These are phyloP conservation scores for Salvia rosmarinus DNA, from an alignment of 257 asterid species.

Conservation along the genomic window DNA sequence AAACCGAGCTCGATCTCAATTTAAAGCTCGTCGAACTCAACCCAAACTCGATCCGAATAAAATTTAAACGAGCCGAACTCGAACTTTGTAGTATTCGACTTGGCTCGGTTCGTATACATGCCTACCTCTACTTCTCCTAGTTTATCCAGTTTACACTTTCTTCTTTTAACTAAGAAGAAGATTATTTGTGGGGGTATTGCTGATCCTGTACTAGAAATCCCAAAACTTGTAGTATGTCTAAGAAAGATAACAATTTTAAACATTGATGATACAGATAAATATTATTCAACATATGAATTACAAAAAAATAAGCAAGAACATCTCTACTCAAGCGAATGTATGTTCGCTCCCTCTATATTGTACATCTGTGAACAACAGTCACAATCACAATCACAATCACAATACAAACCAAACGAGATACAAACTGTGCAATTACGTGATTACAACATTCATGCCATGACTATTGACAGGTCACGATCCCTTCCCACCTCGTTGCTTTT, in stretches of 20 bases:
- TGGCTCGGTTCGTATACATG: too few relatives aligned
- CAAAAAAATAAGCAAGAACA: slow-evolving; percentile 29
- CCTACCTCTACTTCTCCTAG: too few relatives aligned
- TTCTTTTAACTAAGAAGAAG: too few relatives aligned
- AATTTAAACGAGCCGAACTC: too few relatives aligned
- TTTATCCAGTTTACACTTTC: too few relatives aligned
- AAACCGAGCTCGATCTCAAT: too few relatives aligned
- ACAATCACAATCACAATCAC: slow-evolving; percentile 35
- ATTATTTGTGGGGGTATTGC: too few relatives aligned
- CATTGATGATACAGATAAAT: slow-evolving; percentile 34
- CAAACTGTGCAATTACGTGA: slow-evolving; percentile 34
- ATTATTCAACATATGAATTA: slow-evolving; percentile 40
- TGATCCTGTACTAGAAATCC: too few relatives aligned
- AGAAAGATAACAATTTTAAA: slow-evolving; percentile 22
- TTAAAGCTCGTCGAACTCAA: too few relatives aligned
- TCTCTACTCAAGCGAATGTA: slow-evolving; percentile 30
- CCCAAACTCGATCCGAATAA: too few relatives aligned
- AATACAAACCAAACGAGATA: slow-evolving; percentile 51
- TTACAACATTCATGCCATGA: slow-evolving; percentile 34
- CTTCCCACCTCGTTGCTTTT: slow-evolving; percentile 67
- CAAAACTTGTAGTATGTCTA: slow-evolving; percentile 33
- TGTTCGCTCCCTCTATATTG: slow-evolving; percentile 40
- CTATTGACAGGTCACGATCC: slow-evolving; percentile 37
- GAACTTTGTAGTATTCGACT: too few relatives aligned
- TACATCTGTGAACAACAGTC: slow-evolving; percentile 46